phyloP scores from a whole-genome alignment of 192 early-diverging fungal genomes.

The Irineochytrium annulatum region DNA sequence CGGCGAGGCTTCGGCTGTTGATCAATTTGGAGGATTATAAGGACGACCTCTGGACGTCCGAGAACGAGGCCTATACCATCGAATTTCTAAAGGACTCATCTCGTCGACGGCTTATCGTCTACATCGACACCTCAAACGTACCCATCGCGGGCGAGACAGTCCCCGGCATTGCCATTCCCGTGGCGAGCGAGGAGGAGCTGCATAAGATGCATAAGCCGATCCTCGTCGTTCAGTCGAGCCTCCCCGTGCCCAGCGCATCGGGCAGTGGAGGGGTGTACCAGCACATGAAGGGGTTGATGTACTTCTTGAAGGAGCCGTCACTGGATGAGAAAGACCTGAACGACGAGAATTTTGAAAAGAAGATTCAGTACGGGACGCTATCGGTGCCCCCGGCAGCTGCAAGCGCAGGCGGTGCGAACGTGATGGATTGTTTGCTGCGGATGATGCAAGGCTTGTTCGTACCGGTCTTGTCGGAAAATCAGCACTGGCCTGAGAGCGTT shows the following conservation, averaged over 20 bases:
- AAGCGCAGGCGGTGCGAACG: no score
- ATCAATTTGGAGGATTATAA: slow-evolving; percentile 24
- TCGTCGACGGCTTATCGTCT: slow-evolving; percentile 7
- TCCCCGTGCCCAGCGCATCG: slow-evolving; percentile 25
- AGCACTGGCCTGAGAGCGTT: slow-evolving; percentile 58
- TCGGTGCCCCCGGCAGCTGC: no score
- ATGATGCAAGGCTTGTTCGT: slow-evolving; percentile 58
- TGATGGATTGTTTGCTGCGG: slow-evolving; percentile 49
- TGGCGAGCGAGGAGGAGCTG: slow-evolving; percentile 16
- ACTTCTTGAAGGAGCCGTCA: slow-evolving; percentile 33
- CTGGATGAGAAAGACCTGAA: neutral
- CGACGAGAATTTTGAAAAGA: slow-evolving; percentile 40
- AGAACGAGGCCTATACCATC: slow-evolving; percentile 10
- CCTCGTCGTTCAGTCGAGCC: slow-evolving; percentile 20
- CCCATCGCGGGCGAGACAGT: neutral
- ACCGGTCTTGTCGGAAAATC: slow-evolving; percentile 56
- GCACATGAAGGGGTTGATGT: slow-evolving; percentile 33
- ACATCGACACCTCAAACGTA: slow-evolving; percentile 11
- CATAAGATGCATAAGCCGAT: slow-evolving; percentile 13
- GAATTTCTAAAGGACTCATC: slow-evolving; percentile 10
- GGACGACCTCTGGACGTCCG: slow-evolving; percentile 31
- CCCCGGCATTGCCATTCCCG: slow-evolving; percentile 11
- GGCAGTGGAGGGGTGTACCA: no score
- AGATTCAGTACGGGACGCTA: slow-evolving; percentile 53
- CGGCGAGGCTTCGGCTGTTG: slow-evolving; percentile 16